phyloP scores from a whole-genome alignment of 2,329 filamentous ascomycete genomes.

The Didymella sp. region DNA sequence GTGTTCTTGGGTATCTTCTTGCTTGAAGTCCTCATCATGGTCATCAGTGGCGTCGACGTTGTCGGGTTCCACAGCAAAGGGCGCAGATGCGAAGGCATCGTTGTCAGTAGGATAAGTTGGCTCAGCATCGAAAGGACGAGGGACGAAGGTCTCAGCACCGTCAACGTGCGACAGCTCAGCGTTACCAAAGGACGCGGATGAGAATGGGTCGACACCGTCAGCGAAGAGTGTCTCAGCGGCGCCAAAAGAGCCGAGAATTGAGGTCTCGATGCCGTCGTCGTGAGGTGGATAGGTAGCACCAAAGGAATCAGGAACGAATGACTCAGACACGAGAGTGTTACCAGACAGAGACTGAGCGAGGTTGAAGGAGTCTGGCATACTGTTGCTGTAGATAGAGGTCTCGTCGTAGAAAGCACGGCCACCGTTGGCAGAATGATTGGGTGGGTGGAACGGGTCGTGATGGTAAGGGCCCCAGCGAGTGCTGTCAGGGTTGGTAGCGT shows the following conservation, averaged over 20 bases:
- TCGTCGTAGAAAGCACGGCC: neutral
- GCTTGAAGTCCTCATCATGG: neutral
- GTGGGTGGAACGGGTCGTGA: neutral
- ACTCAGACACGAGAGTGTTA: neutral
- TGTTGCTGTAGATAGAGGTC: neutral
- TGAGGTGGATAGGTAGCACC: neutral
- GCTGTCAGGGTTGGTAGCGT: neutral
- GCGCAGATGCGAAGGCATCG: neutral
- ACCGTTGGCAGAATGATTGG: neutral
- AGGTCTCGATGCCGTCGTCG: neutral
- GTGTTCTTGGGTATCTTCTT: neutral
- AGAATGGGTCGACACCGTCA: neutral
- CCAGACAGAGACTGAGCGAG: neutral
- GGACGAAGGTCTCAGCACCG: neutral
- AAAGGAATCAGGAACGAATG: neutral
- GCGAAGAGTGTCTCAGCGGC: neutral
- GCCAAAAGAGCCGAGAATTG: neutral
- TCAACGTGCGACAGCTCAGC: neutral
- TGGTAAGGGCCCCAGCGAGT: neutral
- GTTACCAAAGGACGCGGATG: neutral
- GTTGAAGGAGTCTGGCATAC: neutral
- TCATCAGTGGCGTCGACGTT: neutral
- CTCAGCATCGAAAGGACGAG: neutral
- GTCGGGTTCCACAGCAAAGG: neutral
- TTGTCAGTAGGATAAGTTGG: neutral